Base-by-base conservation (phyloP, 257 asterid genomes). In the Anisodus tanguticus region DNA sequence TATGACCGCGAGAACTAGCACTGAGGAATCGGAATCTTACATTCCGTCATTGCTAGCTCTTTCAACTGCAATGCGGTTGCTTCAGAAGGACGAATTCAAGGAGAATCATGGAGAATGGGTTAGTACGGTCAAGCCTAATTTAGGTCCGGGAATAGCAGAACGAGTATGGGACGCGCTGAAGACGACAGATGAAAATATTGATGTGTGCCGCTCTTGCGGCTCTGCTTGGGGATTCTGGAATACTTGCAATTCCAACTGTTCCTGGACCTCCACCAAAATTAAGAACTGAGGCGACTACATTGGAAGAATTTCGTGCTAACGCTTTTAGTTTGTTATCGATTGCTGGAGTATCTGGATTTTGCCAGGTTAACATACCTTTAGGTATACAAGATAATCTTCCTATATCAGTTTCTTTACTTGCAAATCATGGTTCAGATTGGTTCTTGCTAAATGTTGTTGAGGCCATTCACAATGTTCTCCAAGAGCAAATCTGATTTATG, bases 261-360 rank as follows among this genome's bases (percentile, higher is more conserved):
- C 97, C 98, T 9, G 96, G 98, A 55, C 96, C 95, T 82, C 97
- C 98, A 16, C 99, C 98, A 9, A 91, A 90, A 91, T 91, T 95
- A 80, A 90, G 90, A 83, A 89, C 90, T 3, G 98, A 93, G 43
- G 85, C 98, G 9, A 86, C 88, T 54, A 26, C 91, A 9, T 83
- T 93, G 81, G 98, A 94, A 87, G 83, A 39, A 15, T 93, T 93
- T 68, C 97, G 98, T n/a, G 94, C 93, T 55, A 93, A 93, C 85
- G 99, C 98, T 54, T 94, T 94, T 83, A 88, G 98, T 80, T 87
- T 95, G 88, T 89, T 93, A 79, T 94, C 99, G 47, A 89, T 95
- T 81, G 97, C 97, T 49, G 98, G 98, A 84, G 92, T 94, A 53
- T 95, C 99, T 12, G 99, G 98, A 72, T 89, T 92, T 85, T 95